These are phyloP conservation scores for Tritrichomonas foetus DNA, from an alignment of 208 protist genomes.

Conservation along the genomic window DNA sequence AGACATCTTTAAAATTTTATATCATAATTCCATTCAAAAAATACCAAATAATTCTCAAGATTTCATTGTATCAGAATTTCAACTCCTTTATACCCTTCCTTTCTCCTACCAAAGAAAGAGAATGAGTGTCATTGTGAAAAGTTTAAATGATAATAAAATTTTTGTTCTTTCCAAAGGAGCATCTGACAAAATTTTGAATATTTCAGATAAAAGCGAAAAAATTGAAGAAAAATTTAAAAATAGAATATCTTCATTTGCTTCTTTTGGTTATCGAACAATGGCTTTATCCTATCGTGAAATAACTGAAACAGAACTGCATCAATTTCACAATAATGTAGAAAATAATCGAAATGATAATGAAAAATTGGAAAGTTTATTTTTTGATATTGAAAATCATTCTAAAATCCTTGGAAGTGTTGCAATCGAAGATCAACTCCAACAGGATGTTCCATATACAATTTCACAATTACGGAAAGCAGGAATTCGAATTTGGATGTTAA, in stretches of 20 bases:
- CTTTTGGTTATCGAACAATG: background rate
- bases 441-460: conserved; percentile 71
- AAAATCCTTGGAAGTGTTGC: conserved; percentile 43
- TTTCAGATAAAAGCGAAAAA: background rate
- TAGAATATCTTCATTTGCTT: background rate
- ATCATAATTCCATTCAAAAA: conserved; percentile 37
- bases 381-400: conserved; percentile 46
- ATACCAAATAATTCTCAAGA: too few species aligned
- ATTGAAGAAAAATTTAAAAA: background rate
- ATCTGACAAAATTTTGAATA: background rate
- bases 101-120: conserved; percentile 22
- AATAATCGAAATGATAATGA: background rate
- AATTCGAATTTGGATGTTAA: conserved; percentile 90
- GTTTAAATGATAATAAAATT: background rate
- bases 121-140: conserved; percentile 45
- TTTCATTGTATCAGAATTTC: too few species aligned
- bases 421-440: conserved; percentile 78
- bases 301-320: background rate
- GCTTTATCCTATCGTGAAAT: background rate
- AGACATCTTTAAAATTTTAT: background rate
- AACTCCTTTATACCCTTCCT: background rate
- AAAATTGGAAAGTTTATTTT: background rate
- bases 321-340: background rate
- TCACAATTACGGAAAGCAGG: conserved; percentile 58
- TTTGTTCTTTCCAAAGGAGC: conserved; percentile 31